Evolutionary conservation across 352 stramenopile genomes (phyloP), one percentile per base, ranked within the genome.

Genomic region (Sclerospora graminicola): DNA sequence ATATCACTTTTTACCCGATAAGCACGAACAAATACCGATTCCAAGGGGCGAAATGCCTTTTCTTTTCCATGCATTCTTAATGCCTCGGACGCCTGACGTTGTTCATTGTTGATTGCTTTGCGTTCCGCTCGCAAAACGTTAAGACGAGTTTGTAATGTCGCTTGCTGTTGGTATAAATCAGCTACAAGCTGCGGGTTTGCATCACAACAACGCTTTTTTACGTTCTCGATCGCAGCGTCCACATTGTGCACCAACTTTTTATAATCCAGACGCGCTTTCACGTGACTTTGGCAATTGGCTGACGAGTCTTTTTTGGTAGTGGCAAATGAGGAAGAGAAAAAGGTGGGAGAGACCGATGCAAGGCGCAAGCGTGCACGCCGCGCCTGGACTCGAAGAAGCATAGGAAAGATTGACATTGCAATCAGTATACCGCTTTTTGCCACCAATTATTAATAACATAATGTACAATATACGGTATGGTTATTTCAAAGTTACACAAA

Each of bases 261-360:
- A 60, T 82, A 90, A 55, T 90, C 76, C 18, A 88, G 53, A 30
- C 79, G 73, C 7, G 76, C 72, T 51, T 87, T 69, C 28, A 90
- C 51, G 49, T 83, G 68, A 31, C 57, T 41, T 41, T 83, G 68
- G 32, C 74, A 60, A 26, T 69, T 66, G 13, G 67, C 57, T 1
- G 56, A 62, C 4, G 50, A 33, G 13, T 70, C 52, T 8, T 26
- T 36, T 36, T 52, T 45, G 8, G 21, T 29, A 10, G 46, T 13
- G 9, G 10, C 28, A 15, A 33, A 33, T 13, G 10, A 15, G 4
- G 4, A 15, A 8, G 28, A 14, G 28, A 15, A 33, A 13, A 13
- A 14, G 9, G 28, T 33, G 9, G 28, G 28, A 3, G 28, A 15
- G 28, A 33, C 4, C 13, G 28, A 14, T 3, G 28, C 21, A 3